Evolutionary conservation across 2,329 filamentous ascomycete species (phyloP).

Genomic region (Fusarium sp.): DNA sequence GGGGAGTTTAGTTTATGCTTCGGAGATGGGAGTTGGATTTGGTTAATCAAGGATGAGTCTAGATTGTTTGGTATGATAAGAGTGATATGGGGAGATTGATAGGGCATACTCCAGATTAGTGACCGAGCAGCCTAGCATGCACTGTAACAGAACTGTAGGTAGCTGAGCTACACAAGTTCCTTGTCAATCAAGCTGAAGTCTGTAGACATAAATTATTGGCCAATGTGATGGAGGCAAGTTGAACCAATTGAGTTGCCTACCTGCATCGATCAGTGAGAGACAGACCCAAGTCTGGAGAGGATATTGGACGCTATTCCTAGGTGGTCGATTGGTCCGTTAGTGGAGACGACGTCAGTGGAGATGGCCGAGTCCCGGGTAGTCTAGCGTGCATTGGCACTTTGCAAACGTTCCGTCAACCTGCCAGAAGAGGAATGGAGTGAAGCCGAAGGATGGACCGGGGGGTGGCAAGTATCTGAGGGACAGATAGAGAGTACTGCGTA

Average conservation of each 20-base stretch:
- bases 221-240: constrained; percentile 11
- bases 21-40: constrained; percentile 16
- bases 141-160: background rate
- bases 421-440: constrained; percentile 41
- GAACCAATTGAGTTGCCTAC: background rate
- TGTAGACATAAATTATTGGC: background rate
- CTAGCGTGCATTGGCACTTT: constrained; percentile 27
- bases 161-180: constrained; percentile 25
- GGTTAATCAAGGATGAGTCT: constrained; percentile 11
- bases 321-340: constrained; percentile 22
- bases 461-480: constrained; percentile 5
- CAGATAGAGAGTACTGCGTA: background rate
- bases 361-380: constrained; percentile 9
- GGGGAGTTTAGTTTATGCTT: constrained; percentile 1
- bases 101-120: background rate
- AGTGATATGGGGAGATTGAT: background rate
- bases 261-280: background rate
- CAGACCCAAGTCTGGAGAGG: background rate
- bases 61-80: constrained; percentile 7
- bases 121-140: background rate
- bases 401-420: constrained; percentile 48
- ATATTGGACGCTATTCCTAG: constrained; percentile 4
- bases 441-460: constrained; percentile 40
- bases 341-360: constrained; percentile 32
- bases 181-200: background rate